A percentile compares a stretch with the other conserved stretches of the same genome.
These are phyloP conservation scores for Backusella psychrophila DNA, from an alignment of 192 early-diverging fungal species.

Conservation along the genomic window DNA sequence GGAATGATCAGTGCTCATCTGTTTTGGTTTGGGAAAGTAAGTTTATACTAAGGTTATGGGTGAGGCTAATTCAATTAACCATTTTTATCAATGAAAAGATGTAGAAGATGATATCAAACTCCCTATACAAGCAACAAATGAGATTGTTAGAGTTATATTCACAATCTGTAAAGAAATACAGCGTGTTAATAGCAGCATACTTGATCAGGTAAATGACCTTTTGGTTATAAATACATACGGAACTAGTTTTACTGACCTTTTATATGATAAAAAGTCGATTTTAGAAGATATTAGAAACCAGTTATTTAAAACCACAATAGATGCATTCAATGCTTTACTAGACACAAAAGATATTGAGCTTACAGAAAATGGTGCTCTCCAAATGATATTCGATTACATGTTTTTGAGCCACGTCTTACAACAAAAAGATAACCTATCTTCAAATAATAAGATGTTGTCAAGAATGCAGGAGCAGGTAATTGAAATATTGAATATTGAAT, in stretches of 20 bases:
- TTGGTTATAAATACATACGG: not conserved
- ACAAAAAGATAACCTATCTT: conserved; percentile 2
- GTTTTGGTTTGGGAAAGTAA: conserved; percentile 51
- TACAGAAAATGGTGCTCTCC: conserved; percentile 57
- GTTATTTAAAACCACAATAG: not conserved
- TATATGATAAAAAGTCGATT: conserved; percentile 6
- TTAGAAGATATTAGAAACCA: not conserved
- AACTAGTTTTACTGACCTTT: not conserved
- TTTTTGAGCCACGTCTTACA: conserved; percentile 52
- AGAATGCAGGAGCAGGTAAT: conserved; percentile 14
- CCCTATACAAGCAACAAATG: conserved; percentile 42
- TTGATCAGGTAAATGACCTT: conserved; percentile 44
- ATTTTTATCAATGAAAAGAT: conserved; percentile 5
- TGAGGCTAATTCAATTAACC: too few species aligned
- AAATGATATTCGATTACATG: conserved; percentile 63
- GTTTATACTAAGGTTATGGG: not conserved
- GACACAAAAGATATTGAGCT: not conserved
- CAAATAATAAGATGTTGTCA: not conserved
- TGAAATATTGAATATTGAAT: not conserved
- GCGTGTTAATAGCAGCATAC: conserved; percentile 35
- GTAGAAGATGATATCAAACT: conserved; percentile 25
- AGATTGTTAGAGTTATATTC: conserved; percentile 43
- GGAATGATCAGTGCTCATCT: conserved; percentile 42
- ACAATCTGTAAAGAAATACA: conserved; percentile 45
- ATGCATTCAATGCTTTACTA: not conserved